phyloP scores from a whole-genome alignment of 805 yeast species.

The Lachancea nothofagi region DNA sequence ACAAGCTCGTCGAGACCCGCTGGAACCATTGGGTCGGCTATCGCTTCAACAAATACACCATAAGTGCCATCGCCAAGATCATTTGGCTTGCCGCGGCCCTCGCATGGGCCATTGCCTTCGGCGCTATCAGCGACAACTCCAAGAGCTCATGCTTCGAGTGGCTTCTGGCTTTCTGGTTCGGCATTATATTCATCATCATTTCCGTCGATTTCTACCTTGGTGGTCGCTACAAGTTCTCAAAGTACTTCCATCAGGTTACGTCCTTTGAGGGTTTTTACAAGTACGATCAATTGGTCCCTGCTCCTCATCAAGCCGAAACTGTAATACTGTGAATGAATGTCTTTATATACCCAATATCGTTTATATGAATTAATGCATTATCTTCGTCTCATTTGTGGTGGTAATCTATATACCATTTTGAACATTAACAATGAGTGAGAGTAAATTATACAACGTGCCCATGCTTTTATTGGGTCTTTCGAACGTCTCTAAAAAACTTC shows the following conservation, averaged over 20 bases:
- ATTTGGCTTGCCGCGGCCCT: constrained; percentile 65
- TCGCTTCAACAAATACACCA: constrained; percentile 40
- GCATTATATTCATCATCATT: constrained; percentile 57
- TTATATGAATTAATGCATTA: no score
- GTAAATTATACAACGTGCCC: neutral
- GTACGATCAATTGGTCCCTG: constrained; percentile 19
- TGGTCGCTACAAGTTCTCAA: constrained; percentile 34
- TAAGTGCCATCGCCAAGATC: constrained; percentile 48
- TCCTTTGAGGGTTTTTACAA: constrained; percentile 27
- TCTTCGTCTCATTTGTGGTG: no score
- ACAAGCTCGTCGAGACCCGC: constrained; percentile 10
- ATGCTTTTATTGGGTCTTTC: no score
- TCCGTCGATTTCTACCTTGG: constrained; percentile 68
- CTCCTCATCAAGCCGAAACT: constrained; percentile 2
- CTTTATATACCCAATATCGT: no score
- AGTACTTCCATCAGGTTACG: constrained; percentile 28
- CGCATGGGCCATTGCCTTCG: constrained; percentile 65
- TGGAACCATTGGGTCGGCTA: constrained; percentile 34
- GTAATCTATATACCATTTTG: neutral
- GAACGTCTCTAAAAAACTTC: constrained; percentile 2
- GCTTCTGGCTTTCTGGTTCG: constrained; percentile 82
- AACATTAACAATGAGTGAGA: neutral
- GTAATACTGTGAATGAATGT: no score
- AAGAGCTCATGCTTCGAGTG: constrained; percentile 73
- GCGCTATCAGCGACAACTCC: constrained; percentile 40